Conservation (phyloP, 768 basidiomycete genomes). For the Royoungia palumana region DNA sequence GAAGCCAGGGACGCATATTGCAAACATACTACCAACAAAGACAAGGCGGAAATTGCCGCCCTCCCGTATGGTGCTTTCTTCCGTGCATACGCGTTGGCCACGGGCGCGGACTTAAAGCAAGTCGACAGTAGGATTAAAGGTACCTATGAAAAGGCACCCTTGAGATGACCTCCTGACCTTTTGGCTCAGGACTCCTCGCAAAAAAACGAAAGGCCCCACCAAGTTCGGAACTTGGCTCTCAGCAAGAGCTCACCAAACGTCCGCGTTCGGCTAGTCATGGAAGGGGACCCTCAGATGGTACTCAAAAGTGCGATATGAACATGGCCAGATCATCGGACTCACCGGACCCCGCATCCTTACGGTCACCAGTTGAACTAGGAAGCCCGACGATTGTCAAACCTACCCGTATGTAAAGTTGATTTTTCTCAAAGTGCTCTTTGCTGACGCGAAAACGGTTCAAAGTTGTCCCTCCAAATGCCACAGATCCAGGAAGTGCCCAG, state of each 20-base stretch:
- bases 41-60: slow-evolving; percentile 1
- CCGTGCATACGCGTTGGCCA: slow-evolving; percentile 10
- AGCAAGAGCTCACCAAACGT: slow-evolving; percentile 2
- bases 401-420: background rate
- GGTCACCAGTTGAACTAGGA: background rate
- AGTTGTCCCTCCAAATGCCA: background rate
- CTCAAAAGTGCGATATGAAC: slow-evolving; percentile 2
- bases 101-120: slow-evolving; percentile 6
- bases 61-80: slow-evolving; percentile 5
- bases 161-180: background rate
- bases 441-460: background rate
- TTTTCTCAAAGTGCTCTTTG: background rate
- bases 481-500: background rate
- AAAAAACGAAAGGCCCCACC: slow-evolving; percentile 4
- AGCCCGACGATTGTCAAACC: background rate
- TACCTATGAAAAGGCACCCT: background rate
- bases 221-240: background rate
- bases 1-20: slow-evolving; percentile 8
- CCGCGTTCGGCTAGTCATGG: background rate
- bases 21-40: slow-evolving; percentile 4
- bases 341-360: background rate
- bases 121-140: slow-evolving; percentile 4
- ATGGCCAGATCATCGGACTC: background rate
- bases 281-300: background rate
- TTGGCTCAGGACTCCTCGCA: background rate